Evolutionary conservation across 345 rosid species (phyloP), one percentile per base, ranked within the genome.

Genomic region (Corchorus capsularis): DNA sequence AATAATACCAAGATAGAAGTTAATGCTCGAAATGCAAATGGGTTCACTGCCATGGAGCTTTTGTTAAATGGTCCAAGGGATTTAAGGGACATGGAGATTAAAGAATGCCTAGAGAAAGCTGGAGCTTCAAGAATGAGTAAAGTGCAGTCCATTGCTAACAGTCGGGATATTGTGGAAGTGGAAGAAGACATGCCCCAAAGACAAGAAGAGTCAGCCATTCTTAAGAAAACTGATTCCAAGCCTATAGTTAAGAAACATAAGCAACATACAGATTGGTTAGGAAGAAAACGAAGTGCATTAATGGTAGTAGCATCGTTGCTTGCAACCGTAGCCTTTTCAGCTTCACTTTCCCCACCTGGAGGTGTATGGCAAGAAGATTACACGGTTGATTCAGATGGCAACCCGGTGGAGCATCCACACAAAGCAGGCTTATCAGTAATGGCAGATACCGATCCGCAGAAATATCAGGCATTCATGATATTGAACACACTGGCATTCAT

Each of bases 281-380:
- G 79, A 20, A 69, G 76, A 41, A 77, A 69, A 27, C 35, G 80
- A 53, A 78, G 79, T 41, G 69, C 84, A 19, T 60, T 82, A n/a
- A 82, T 82, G 77, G 80, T 77, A 17, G 87, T 77, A 35, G 81
- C 85, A 32, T 77, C 85, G 4, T 74, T 84, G 39, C 75, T 79
- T 16, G 83, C 87, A 9, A 75, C 82, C 0, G 78, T 82, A 56
- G 83, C 80, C 8, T 77, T 67, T 69, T 85, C 79, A 60, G 85
- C 75, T 4, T 74, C 75, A 0, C 7, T 82, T 13, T 64, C 63
- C 0, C 83, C 83, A 4, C 87, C 82, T 3, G 85, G 79, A 0
- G 85, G 85, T 9, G 47, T 71, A 59, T 84, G 82, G 87, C 77
- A 75, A 60, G 62, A 75, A 0, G 82, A 79, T 59, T 53, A 8